A percentile compares a stretch with the other conserved stretches of the same genome.
These are phyloP conservation scores for Xylaria nigripes DNA, from an alignment of 495 filamentous ascomycete species.

Conservation along the genomic window DNA sequence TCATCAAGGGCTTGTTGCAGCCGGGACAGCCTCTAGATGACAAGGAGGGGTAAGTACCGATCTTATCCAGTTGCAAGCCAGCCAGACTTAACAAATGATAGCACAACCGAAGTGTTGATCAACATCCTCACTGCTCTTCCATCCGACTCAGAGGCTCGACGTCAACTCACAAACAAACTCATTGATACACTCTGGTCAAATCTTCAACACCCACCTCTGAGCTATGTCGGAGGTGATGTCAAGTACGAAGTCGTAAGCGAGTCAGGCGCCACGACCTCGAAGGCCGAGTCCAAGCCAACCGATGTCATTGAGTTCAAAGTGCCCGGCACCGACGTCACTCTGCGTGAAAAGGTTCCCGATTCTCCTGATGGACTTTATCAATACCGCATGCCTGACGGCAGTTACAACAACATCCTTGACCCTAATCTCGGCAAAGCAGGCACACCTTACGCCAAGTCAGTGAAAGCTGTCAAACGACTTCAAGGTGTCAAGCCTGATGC, in stretches of 20 bases:
- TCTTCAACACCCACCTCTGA: constrained; percentile 58
- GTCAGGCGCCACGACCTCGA: not conserved
- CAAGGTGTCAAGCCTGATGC: constrained; percentile 61
- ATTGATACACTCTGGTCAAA: constrained; percentile 60
- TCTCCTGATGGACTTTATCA: constrained; percentile 31
- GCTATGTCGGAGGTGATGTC: constrained; percentile 39
- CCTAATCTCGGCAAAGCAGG: constrained; percentile 55
- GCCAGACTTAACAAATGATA: constrained; percentile 10
- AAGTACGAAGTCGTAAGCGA: constrained; percentile 24
- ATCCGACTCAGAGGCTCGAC: constrained; percentile 44
- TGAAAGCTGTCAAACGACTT: constrained; percentile 38
- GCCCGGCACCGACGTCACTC: constrained; percentile 29
- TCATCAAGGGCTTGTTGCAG: constrained; percentile 21
- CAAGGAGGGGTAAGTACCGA: constrained; percentile 21
- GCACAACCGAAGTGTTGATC: constrained; percentile 27
- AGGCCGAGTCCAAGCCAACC: not conserved
- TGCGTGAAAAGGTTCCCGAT: constrained; percentile 27
- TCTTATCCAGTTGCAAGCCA: not conserved
- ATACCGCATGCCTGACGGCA: constrained; percentile 62
- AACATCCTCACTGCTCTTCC: constrained; percentile 38
- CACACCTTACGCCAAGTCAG: constrained; percentile 60
- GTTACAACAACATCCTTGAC: constrained; percentile 53
- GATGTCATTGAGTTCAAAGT: constrained; percentile 26
- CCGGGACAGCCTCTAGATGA: constrained; percentile 27
- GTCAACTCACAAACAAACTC: constrained; percentile 50